Base-by-base conservation (phyloP, 805 yeast genomes). In the Candida sakaeoensis region DNA sequence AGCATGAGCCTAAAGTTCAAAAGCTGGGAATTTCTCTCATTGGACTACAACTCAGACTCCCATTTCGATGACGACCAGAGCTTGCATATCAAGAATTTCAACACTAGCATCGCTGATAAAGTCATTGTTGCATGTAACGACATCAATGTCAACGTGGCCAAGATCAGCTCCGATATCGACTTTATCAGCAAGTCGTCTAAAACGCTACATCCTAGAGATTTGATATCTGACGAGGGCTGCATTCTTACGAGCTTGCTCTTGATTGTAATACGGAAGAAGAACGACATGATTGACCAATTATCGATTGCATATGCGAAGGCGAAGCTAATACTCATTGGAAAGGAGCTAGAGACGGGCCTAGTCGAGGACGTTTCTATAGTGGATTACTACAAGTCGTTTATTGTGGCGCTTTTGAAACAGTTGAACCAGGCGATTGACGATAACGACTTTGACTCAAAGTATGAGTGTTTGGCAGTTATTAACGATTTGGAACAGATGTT, bases 401-500 rank as follows among this genome's bases (percentile, higher is more conserved):
- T 83, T 31, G 72, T 72, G 33, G 75, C 76, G 30, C 58, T 82
- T 36, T 60, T 82, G 18, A 69, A 67, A 34, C 88, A 82, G 50
- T 60, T 82, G 43, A 77, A 79, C 40, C 62, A 60, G 12, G 76
- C 84, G 2, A 73, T 79, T 6, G 69, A 68, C 5, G 54, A 61
- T 12, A 74, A 75, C 24, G 85, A 82, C 50, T 68, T 72, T 14
- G 72, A 75, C 30, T 75, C 75, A 9, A 78, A 80, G 41, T 73
- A 77, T 60, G 88, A 83, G 52, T 82, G 87, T 48, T 65, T 82
- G 40, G 77, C 79, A 0, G 80, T 81, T 22, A 77, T 83, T 21
- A 71, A 72, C 43, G 89, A 82, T 48, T 80, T 83, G 60, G 89
- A 82, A 51, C 74, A 79, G 48, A 83, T 83, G 88, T 82, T 80